Evolutionary conservation across 2,329 filamentous ascomycete genomes (phyloP).

Genomic region (Pseudocercospora fijiensis): DNA sequence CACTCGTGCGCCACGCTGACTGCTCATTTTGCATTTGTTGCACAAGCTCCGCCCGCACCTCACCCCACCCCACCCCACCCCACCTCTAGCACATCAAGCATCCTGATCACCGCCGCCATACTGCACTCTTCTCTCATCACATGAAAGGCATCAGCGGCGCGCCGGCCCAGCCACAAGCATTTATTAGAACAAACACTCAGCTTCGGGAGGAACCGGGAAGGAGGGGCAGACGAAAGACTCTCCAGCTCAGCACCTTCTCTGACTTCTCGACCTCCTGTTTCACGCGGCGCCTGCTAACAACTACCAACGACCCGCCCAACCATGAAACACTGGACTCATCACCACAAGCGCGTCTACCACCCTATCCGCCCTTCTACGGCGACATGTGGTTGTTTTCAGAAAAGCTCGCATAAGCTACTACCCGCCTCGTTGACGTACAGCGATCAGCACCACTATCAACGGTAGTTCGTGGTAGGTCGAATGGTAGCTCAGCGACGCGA

Average conservation of each 20-base stretch:
- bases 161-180: background rate
- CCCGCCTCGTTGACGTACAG: background rate
- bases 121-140: slow-evolving; percentile 6
- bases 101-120: background rate
- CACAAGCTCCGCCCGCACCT: slow-evolving; percentile 4
- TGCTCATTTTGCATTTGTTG: background rate
- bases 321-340: slow-evolving; percentile 1
- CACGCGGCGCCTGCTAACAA: background rate
- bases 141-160: background rate
- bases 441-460: background rate
- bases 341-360: slow-evolving; percentile 1
- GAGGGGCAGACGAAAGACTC: background rate
- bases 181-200: background rate
- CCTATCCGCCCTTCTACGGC: background rate
- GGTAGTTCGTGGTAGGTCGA: slow-evolving; percentile 3
- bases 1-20: background rate
- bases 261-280: background rate
- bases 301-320: background rate
- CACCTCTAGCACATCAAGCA: background rate
- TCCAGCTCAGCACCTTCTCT: background rate
- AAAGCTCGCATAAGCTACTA: background rate
- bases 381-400: background rate
- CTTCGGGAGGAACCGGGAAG: background rate
- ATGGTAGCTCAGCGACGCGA: background rate
- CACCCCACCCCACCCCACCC: too few species aligned